phyloP scores from a whole-genome alignment of 2,329 filamentous ascomycete species.

The Purpureocillium takamizusanense region DNA sequence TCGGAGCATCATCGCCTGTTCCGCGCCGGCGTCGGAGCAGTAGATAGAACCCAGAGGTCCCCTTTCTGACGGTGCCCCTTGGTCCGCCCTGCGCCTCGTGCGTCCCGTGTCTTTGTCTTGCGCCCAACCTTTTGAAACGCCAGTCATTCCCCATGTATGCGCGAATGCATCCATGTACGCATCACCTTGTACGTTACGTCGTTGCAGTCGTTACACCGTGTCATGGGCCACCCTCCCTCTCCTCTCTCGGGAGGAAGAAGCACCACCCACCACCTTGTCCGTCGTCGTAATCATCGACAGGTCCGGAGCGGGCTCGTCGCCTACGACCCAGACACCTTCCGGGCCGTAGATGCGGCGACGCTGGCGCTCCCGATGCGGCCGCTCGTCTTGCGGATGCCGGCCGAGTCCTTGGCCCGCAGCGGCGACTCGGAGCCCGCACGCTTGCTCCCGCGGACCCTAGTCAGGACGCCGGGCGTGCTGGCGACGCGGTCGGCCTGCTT shows the following conservation, averaged over 20 bases:
- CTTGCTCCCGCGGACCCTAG: conserved; percentile 57
- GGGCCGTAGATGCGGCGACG: conserved; percentile 31
- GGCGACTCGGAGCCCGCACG: conserved; percentile 38
- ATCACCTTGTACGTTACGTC: conserved; percentile 1
- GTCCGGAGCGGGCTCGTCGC: conserved; percentile 12
- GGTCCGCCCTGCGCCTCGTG: too few species aligned
- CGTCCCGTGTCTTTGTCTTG: too few species aligned
- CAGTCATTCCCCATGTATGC: neutral
- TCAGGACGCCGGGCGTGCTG: conserved; percentile 46
- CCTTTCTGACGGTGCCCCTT: too few species aligned
- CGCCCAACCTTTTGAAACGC: neutral
- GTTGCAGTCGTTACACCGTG: conserved; percentile 1
- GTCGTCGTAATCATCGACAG: conserved; percentile 5
- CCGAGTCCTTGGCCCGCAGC: conserved; percentile 40
- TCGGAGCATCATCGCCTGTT: too few species aligned
- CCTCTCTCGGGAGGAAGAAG: too few species aligned
- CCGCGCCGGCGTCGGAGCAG: too few species aligned
- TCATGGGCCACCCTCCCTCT: too few species aligned
- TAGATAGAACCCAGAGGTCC: too few species aligned
- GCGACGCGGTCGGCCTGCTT: conserved; percentile 49
- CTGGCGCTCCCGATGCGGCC: conserved; percentile 54
- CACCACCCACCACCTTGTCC: too few species aligned
- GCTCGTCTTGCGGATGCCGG: conserved; percentile 56
- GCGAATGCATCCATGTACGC: neutral
- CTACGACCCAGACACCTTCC: conserved; percentile 44